Percentiles rank a stretch among this genome's conserved stretches.
These are phyloP conservation scores for Nicotiana tabacum DNA, from an alignment of 257 asterid species.

Conservation along the genomic window DNA sequence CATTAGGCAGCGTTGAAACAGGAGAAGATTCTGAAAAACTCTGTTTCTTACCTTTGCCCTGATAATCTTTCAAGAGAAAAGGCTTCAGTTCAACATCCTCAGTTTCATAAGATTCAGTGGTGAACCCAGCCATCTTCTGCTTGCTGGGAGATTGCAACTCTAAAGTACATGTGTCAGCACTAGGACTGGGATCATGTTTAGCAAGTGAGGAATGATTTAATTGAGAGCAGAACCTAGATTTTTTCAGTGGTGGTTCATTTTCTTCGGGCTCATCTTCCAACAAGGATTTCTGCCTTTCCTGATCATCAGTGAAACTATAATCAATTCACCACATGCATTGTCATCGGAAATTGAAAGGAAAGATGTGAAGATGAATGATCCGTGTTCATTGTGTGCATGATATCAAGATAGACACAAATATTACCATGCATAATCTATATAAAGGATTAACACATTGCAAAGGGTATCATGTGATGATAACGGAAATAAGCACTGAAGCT, in stretches of 20 bases:
- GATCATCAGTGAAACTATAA: neutral
- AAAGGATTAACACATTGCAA: neutral
- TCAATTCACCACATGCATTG: neutral
- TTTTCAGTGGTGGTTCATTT: conserved; percentile 28
- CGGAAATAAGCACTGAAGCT: neutral
- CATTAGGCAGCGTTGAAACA: conserved; percentile 9
- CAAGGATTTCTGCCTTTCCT: neutral
- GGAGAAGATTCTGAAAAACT: conserved; percentile 16
- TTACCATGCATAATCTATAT: conserved; percentile 2
- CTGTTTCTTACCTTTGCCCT: conserved; percentile 13
- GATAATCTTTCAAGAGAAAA: conserved; percentile 5
- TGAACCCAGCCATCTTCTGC: conserved; percentile 10
- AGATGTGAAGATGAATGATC: neutral
- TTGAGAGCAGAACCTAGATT: conserved; percentile 17
- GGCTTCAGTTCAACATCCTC: conserved; percentile 9
- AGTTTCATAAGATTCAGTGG: neutral
- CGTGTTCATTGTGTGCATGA: neutral
- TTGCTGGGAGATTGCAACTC: conserved; percentile 3
- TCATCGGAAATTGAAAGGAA: neutral
- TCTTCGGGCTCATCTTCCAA: conserved; percentile 27
- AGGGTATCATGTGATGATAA: neutral
- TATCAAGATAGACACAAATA: neutral
- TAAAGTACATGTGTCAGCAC: neutral
- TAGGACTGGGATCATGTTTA: neutral
- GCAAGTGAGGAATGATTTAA: conserved; percentile 16